phyloP scores from a whole-genome alignment of 192 early-diverging fungal species.

The Backusella luteola region DNA sequence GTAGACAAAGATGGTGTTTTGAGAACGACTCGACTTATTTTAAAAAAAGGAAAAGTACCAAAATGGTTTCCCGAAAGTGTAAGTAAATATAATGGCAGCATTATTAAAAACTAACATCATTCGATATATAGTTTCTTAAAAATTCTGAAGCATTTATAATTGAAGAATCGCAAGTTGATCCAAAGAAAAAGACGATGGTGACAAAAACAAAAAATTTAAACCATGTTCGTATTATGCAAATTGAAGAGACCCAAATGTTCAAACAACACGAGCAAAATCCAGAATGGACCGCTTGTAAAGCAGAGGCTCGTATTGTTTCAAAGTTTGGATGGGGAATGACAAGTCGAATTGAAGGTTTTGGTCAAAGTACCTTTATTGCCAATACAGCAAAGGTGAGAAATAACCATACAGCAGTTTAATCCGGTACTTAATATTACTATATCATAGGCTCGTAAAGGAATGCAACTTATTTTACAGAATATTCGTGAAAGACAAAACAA shows the following conservation, averaged over 20 bases:
- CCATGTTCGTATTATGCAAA: constrained; percentile 89
- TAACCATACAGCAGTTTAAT: not conserved
- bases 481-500: constrained; percentile 27
- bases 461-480: constrained; percentile 27
- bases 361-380: constrained; percentile 80
- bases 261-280: constrained; percentile 48
- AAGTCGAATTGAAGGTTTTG: constrained; percentile 84
- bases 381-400: constrained; percentile 61
- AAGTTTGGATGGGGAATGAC: constrained; percentile 85
- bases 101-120: not conserved
- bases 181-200: constrained; percentile 69
- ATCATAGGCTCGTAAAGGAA: constrained; percentile 27
- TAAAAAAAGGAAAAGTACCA: constrained; percentile 86
- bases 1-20: constrained; percentile 81
- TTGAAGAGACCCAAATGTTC: constrained; percentile 89
- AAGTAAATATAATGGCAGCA: constrained; percentile 5
- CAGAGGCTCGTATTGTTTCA: constrained; percentile 85
- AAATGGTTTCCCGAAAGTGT: constrained; percentile 76
- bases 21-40: constrained; percentile 83
- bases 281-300: constrained; percentile 69
- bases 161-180: constrained; percentile 87
- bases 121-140: constrained; percentile 63
- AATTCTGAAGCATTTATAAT: constrained; percentile 87
- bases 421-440: not conserved
- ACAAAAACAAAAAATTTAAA: constrained; percentile 87